phyloP scores from a whole-genome alignment of 306 rosid species.

The Sicyos edulis region DNA sequence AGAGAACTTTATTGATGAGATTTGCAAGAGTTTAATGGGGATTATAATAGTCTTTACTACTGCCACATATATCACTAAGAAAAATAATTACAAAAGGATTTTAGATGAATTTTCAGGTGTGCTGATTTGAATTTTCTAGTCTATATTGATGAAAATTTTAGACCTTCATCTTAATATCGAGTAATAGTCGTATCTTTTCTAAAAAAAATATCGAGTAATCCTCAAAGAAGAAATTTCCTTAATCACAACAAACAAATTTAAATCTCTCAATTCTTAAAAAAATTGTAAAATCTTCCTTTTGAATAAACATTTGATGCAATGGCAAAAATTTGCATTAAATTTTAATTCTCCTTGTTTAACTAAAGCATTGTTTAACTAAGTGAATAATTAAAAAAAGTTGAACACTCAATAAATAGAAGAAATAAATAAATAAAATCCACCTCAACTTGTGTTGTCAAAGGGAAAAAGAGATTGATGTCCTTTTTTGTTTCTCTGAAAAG shows the following conservation, averaged over 20 bases:
- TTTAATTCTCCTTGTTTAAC: neutral
- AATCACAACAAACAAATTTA: neutral
- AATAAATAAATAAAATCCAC: too few relatives aligned
- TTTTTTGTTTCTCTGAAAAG: too few relatives aligned
- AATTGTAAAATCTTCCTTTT: neutral
- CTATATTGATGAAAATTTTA: neutral
- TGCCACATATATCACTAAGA: neutral
- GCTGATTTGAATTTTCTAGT: slow-evolving; percentile 2
- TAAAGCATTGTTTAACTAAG: too few relatives aligned
- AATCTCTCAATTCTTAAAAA: neutral
- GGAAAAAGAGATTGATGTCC: too few relatives aligned
- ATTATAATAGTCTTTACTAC: neutral
- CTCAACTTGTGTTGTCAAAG: too few relatives aligned
- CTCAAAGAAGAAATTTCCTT: neutral
- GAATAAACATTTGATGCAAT: neutral
- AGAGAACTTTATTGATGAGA: neutral
- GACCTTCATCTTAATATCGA: neutral
- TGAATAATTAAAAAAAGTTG: too few relatives aligned
- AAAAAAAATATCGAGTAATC: neutral
- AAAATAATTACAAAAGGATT: neutral
- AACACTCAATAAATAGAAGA: too few relatives aligned
- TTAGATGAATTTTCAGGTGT: neutral
- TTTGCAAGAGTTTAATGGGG: neutral
- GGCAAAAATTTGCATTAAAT: neutral
- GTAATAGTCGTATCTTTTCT: too few relatives aligned